Conservation (phyloP, 2,329 filamentous ascomycete genomes). For the Colletotrichum sp. region DNA sequence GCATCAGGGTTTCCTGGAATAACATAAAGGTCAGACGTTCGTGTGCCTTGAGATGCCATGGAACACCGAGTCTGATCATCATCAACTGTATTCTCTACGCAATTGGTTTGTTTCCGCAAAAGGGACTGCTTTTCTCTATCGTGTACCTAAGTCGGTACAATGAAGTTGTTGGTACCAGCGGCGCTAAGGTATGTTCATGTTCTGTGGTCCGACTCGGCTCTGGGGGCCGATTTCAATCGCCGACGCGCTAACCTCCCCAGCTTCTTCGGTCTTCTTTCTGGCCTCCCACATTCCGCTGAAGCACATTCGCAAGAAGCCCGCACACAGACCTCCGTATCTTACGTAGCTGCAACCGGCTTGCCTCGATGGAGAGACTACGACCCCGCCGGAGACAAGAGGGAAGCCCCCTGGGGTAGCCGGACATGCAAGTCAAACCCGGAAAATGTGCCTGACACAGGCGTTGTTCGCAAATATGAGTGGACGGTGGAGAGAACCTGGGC, state of each 20-base stretch:
- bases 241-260: neutral
- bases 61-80: neutral
- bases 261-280: neutral
- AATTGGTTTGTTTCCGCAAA: neutral
- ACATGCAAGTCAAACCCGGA: slow-evolving; percentile 8
- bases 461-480: slow-evolving; percentile 16
- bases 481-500: neutral
- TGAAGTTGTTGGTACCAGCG: neutral
- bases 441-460: slow-evolving; percentile 9
- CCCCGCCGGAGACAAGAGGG: neutral
- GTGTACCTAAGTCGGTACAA: neutral
- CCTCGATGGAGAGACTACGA: neutral
- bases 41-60: neutral
- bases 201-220: neutral
- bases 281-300: neutral
- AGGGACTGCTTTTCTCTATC: neutral
- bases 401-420: slow-evolving; percentile 3
- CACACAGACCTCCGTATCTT: neutral
- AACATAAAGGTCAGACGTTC: neutral
- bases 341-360: neutral
- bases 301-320: neutral
- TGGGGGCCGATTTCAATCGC: neutral
- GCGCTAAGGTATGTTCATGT: neutral
- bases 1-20: neutral
- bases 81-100: neutral